Evolutionary conservation across 495 filamentous ascomycete genomes (phyloP).

Genomic region (Hypoxylon crocopeplum): DNA sequence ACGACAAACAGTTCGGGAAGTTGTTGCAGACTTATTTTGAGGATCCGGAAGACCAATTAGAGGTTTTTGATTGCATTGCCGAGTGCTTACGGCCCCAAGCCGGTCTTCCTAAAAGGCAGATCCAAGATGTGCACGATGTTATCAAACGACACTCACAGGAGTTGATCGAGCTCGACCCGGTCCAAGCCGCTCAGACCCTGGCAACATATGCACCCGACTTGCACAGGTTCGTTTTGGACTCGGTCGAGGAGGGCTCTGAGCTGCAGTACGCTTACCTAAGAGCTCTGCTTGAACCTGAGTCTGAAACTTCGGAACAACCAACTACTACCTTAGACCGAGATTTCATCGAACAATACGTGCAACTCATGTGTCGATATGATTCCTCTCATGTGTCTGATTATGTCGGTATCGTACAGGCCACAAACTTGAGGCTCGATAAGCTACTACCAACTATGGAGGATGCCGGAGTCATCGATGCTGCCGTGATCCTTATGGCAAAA

Average conservation of each 20-base stretch:
- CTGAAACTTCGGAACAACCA: slow-evolving; percentile 48
- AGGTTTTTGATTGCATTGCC: slow-evolving; percentile 79
- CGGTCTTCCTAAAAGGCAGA: slow-evolving; percentile 75
- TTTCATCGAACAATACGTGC: slow-evolving; percentile 86
- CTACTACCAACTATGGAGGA: slow-evolving; percentile 87
- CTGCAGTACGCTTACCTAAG: slow-evolving; percentile 80
- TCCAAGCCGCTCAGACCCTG: slow-evolving; percentile 72
- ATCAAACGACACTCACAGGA: slow-evolving; percentile 72
- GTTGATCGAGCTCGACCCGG: slow-evolving; percentile 73
- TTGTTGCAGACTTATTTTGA: slow-evolving; percentile 85
- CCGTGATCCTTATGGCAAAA: slow-evolving; percentile 86
- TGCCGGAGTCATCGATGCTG: slow-evolving; percentile 89
- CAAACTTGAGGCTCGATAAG: slow-evolving; percentile 80
- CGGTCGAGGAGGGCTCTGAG: slow-evolving; percentile 66
- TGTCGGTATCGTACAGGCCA: slow-evolving; percentile 77
- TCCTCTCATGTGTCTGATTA: slow-evolving; percentile 84
- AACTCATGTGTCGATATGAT: slow-evolving; percentile 86
- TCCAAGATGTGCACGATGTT: slow-evolving; percentile 74
- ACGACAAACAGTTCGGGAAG: slow-evolving; percentile 80
- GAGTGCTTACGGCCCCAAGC: slow-evolving; percentile 78
- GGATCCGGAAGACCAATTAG: slow-evolving; percentile 74
- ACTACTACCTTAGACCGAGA: slow-evolving; percentile 45
- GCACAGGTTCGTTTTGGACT: slow-evolving; percentile 72
- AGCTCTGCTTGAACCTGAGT: slow-evolving; percentile 75
- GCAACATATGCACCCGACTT: slow-evolving; percentile 69